Evolutionary conservation across 2,329 filamentous ascomycete species (phyloP), one percentile per base, ranked within the genome.

Genomic region (Pleomassaria siparia): DNA sequence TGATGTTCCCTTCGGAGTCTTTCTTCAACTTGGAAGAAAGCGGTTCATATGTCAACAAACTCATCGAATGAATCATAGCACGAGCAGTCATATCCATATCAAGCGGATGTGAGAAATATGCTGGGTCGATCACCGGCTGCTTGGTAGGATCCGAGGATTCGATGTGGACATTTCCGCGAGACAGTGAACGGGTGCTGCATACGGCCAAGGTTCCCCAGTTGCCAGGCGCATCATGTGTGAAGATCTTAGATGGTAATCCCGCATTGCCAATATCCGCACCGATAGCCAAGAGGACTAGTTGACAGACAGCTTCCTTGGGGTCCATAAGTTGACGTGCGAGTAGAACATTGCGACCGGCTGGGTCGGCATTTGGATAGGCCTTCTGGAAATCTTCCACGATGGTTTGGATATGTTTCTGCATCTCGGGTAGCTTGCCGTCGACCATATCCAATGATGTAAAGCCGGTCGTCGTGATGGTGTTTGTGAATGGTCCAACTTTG

Each of bases 81-180:
- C 70, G 66, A 1, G 71, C 69, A 4, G 71, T 60, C 10, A 78
- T 47, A 32, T 76, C 70, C 10, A 74, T 48, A 45, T 78, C 76
- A 4, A 75, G 56, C 0, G 76, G 73, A 47, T 78, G 72, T 7
- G 63, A 64, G 40, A 77, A 63, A 39, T 75, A 76, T 9, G 64
- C 66, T 0, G 72, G 70, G 53, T 79, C 73, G 44, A 79, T 75
- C 1, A 50, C 35, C 0, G 76, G 74, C 12, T 67, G 54, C 1
- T 51, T 60, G 0, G 55, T 55, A 0, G 70, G 62, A 36, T 75
- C 61, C 0, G 70, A 35, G 0, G 72, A 75, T 0, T 52, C 52
- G 32, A 77, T 71, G 47, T 77, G 75, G 0, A 74, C 56, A 13
- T 49, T 68, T 2, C 74, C 76, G 15, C 74, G 67, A 1, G 74